Conservation (phyloP, 75 land plant species). For the Isoetes taiwanensis region DNA sequence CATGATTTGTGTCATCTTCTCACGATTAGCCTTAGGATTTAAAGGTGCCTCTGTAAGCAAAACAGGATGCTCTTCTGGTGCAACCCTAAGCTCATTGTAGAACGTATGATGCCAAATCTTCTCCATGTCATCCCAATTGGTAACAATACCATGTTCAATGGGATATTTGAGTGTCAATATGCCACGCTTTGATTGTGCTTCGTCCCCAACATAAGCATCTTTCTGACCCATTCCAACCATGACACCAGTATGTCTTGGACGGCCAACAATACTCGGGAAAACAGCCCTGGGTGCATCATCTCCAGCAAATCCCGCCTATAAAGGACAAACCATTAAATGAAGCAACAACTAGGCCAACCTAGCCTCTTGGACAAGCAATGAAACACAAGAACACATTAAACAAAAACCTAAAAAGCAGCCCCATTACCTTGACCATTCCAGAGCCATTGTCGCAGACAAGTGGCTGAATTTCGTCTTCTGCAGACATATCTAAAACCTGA, state of each 20-base stretch:
- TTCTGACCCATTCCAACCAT: constrained; percentile 53
- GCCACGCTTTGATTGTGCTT: constrained; percentile 43
- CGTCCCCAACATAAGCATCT: constrained; percentile 53
- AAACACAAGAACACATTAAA: not conserved
- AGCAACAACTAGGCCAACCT: too few relatives aligned
- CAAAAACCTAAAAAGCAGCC: not conserved
- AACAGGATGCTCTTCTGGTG: constrained; percentile 46
- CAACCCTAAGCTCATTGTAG: constrained; percentile 40
- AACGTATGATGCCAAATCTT: constrained; percentile 52
- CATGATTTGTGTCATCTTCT: constrained; percentile 71
- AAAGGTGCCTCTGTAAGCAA: constrained; percentile 60
- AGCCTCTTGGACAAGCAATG: too few relatives aligned
- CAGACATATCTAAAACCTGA: too few relatives aligned
- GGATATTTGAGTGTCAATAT: constrained; percentile 35
- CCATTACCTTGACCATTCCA: constrained; percentile 22
- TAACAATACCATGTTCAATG: constrained; percentile 37
- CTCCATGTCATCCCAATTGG: constrained; percentile 52
- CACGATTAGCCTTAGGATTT: constrained; percentile 63
- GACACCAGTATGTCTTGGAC: constrained; percentile 46
- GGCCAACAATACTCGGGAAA: constrained; percentile 50
- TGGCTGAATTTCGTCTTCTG: constrained; percentile 27
- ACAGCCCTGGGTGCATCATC: constrained; percentile 58
- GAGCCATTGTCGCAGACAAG: constrained; percentile 33
- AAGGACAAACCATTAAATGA: too few relatives aligned
- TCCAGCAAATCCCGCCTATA: constrained; percentile 51